phyloP scores from a whole-genome alignment of 2,329 filamentous ascomycete species.

The Polytolypa hystricis region DNA sequence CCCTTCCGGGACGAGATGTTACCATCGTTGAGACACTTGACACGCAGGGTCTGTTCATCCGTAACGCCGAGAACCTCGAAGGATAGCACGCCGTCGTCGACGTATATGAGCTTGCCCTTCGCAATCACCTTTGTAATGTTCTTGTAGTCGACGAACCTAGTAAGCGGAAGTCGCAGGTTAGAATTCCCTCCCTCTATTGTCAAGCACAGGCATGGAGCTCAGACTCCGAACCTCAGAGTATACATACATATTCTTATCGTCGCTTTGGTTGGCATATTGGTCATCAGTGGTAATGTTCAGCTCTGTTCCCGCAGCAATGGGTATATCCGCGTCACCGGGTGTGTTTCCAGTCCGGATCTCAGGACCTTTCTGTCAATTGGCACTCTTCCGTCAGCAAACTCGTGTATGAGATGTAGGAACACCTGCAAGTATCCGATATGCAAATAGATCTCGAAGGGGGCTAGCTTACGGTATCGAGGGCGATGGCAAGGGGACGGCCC shows the following conservation, averaged over 20 bases:
- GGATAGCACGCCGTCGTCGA: conserved; percentile 94
- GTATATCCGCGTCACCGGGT: conserved; percentile 57
- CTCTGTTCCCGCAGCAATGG: conserved; percentile 70
- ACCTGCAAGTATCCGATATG: too few species aligned
- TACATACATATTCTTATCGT: conserved; percentile 78
- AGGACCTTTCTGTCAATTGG: conserved; percentile 56
- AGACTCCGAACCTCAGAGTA: neutral
- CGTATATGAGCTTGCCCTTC: conserved; percentile 86
- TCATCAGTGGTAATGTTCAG: conserved; percentile 97
- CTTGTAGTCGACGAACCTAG: conserved; percentile 95
- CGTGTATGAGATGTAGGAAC: conserved; percentile 17
- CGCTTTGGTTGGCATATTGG: conserved; percentile 69
- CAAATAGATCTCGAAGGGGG: too few species aligned
- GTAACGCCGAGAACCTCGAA: conserved; percentile 85
- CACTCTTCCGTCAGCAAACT: conserved; percentile 2
- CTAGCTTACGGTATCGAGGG: conserved; percentile 66
- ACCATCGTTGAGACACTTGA: conserved; percentile 87
- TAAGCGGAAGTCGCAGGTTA: neutral
- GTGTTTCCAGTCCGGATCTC: conserved; percentile 80
- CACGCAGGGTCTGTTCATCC: conserved; percentile 80
- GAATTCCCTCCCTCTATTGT: neutral
- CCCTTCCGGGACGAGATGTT: conserved; percentile 99
- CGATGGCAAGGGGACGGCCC: conserved; percentile 89
- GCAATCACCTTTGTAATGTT: conserved; percentile 99
- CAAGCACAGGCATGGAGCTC: neutral